Base-by-base conservation (phyloP, 768 basidiomycete genomes). In the Coprinopsis strossmayeri region DNA sequence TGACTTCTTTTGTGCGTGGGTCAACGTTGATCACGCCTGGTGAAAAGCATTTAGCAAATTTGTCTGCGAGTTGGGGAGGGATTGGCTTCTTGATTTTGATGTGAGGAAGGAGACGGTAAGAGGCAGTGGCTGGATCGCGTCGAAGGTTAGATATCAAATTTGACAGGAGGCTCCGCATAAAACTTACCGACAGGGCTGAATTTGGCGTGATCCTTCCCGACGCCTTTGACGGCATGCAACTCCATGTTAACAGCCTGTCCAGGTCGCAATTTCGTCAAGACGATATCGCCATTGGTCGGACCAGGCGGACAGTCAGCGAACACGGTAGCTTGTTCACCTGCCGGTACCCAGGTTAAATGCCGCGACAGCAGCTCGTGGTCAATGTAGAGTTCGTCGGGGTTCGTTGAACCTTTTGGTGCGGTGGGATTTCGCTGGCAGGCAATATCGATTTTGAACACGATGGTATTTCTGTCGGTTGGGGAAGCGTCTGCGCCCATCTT, bases 201-300 rank as follows among this genome's bases (percentile, higher is more conserved):
- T 63, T 99, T 99, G 39, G 96, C 93, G 58, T 99, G 95, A 53
- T 94, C 91, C 59, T 89, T 89, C 13, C 93, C 93, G 13, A 90
- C 80, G 12, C 91, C 89, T 59, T 98, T 98, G 52, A 93, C 71
- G 18, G 92, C 94, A 59, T 98, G 93, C 48, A 94, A 59, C 58
- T 92, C 87, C 69, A 90, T 78, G 34, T 89, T 77, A 34, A 99
- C 70, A 43, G 77, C 73, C 65, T 99, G 96, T 3, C 94, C 95
- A 0, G 95, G 95, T 38, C 94, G 74, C 45, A 98, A 69, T 63
- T 98, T 98, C 2, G 85, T 87, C 23, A 99, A 71, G 24, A 98
- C 84, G 50, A 96, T 93, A 59, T 96, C 80, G 3, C 70, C 72
- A 56, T 90, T 87, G 12, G 81, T 84, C 2, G 91, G 79, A 4